These are phyloP conservation scores for Termitomyces sp. DNA, from an alignment of 768 basidiomycete genomes.

Conservation along the genomic window DNA sequence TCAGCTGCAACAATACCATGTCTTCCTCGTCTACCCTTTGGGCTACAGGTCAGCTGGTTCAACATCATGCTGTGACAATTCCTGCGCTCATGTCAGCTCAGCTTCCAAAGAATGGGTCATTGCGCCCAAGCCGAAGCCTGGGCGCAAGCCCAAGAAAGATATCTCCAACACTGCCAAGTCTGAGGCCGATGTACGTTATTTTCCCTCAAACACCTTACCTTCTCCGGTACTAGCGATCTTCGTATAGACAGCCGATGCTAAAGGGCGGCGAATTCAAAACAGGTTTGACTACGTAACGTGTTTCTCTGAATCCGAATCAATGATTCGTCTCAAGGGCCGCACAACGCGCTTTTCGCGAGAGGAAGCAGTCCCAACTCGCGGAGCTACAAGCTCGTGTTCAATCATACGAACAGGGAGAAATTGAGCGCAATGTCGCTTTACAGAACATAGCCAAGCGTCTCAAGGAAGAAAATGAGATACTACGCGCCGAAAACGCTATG, in stretches of 20 bases:
- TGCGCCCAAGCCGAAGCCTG: conserved; percentile 82
- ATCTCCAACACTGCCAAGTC: conserved; percentile 25
- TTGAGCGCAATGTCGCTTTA: conserved; percentile 80
- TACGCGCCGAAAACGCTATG: conserved; percentile 61
- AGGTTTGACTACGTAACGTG: conserved; percentile 35
- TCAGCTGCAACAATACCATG: conserved; percentile 1
- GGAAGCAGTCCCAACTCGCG: conserved; percentile 84
- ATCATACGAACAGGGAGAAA: conserved; percentile 86
- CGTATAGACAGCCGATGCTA: conserved; percentile 35
- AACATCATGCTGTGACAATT: conserved; percentile 1
- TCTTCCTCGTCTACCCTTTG: conserved; percentile 60
- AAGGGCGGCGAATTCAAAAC: conserved; percentile 74
- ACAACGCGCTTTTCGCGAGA: conserved; percentile 86
- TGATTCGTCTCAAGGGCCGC: conserved; percentile 54
- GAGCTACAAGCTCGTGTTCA: conserved; percentile 85
- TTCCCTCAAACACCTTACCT: background rate
- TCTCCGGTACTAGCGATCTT: conserved; percentile 6
- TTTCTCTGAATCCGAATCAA: background rate
- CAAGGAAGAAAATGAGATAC: conserved; percentile 81
- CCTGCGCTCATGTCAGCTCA: conserved; percentile 23
- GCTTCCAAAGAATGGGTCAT: conserved; percentile 92
- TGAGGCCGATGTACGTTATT: conserved; percentile 43
- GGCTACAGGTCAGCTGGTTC: conserved; percentile 59
- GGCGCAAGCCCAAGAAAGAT: conserved; percentile 84
- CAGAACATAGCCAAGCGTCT: conserved; percentile 80